Conservation (phyloP, 108 stramenopile species). For the Pseudonitzschia delicatissima region DNA sequence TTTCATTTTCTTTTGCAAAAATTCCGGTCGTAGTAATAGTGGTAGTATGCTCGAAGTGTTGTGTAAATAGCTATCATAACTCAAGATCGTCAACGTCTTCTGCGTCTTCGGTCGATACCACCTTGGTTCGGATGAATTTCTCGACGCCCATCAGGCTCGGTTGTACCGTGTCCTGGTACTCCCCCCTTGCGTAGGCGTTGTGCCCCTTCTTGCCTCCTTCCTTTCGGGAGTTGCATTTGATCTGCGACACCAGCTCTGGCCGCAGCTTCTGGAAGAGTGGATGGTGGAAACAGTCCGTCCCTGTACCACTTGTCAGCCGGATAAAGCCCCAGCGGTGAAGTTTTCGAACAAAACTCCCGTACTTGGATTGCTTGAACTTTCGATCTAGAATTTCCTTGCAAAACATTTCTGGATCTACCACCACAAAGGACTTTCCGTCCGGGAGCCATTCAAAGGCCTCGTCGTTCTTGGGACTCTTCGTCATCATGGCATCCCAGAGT, state of each 20-base stretch:
- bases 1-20: too few relatives aligned
- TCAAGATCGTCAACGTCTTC: not conserved
- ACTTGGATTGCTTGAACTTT: slow-evolving; percentile 47
- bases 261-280: slow-evolving; percentile 40
- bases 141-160: slow-evolving; percentile 52
- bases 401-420: slow-evolving; percentile 42
- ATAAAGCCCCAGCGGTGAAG: slow-evolving; percentile 69
- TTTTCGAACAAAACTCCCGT: slow-evolving; percentile 53
- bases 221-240: slow-evolving; percentile 12
- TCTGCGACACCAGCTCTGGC: slow-evolving; percentile 29
- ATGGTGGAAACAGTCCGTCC: slow-evolving; percentile 63
- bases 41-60: too few relatives aligned
- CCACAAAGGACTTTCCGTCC: slow-evolving; percentile 59
- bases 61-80: too few relatives aligned
- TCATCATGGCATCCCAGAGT: not conserved
- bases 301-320: slow-evolving; percentile 50
- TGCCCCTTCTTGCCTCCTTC: slow-evolving; percentile 1
- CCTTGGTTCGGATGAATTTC: slow-evolving; percentile 37
- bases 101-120: not conserved
- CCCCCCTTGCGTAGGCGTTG: not conserved
- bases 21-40: too few relatives aligned
- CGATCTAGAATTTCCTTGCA: slow-evolving; percentile 31
- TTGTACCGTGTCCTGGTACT: not conserved
- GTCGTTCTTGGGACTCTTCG: slow-evolving; percentile 7
- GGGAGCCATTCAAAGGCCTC: slow-evolving; percentile 54